Evolutionary conservation across 805 yeast species (phyloP), one percentile per base, ranked within the genome.

Genomic region (Saturnispora galanensis): DNA sequence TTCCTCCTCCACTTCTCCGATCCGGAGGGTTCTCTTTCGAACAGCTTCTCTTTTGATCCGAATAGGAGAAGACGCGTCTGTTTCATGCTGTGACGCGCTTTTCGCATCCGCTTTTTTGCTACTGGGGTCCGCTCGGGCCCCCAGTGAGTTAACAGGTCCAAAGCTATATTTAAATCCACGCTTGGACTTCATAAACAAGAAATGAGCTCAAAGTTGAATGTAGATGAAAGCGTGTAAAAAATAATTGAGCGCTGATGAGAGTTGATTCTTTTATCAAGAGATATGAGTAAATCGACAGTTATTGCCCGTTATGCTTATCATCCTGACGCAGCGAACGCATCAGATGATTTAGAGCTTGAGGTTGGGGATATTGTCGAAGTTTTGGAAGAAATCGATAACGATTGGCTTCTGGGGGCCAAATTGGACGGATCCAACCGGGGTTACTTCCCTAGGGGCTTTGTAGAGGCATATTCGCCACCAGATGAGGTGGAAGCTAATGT

Each of bases 381-480:
- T 26, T 77, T 81, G 5, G 77, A 76, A 33, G 70, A 85, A 43
- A 96, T 87, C 53, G 97, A 90, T 60, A 95, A 80, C 6, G 96
- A 89, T 50, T 93, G 97, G 97, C 83, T 76, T 57, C 68, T 74
- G 34, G 98, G 98, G 3, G 65, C 70, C 4, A 83, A 74, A 54
- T 56, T 55, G 3, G 73, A 66, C 48, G 31, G 40, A 4, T 65
- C 66, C 30, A 56, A 50, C 9, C 63, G 74, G 16, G 98, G 98
- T 7, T 80, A 89, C 67, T 93, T 93, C 55, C 98, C 98, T 3
- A 77, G 74, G 58, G 79, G 77, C 56, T 90, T 86, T 66, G 97
- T 90, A 5, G 76, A 76, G 26, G 26, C 26, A 6, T 21, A 21
- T 21, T 21, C 26, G 29, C 33, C 38, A 35, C 12, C 10, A 18